Percentiles rank a stretch among this genome's conserved stretches.
These are phyloP conservation scores for Epipyxis sp. DNA, from an alignment of 108 stramenopile genomes.

Conservation along the genomic window DNA sequence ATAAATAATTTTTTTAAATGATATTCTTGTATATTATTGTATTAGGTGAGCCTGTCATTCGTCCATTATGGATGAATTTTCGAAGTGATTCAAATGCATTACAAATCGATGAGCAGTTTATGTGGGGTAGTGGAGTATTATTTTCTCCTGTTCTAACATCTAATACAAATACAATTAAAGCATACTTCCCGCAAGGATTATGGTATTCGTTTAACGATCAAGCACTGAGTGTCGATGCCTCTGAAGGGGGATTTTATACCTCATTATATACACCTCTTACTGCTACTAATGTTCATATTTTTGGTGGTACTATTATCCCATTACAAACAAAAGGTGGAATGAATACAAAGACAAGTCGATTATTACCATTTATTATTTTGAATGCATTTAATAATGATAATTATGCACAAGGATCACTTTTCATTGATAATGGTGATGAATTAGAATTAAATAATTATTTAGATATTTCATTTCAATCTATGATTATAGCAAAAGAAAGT, in stretches of 20 bases:
- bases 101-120: slow-evolving; percentile 33
- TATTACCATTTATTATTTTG: slow-evolving; percentile 2
- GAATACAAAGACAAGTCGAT: background rate
- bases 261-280: slow-evolving; percentile 18
- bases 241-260: background rate
- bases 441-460: background rate
- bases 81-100: background rate
- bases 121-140: slow-evolving; percentile 36
- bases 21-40: no score
- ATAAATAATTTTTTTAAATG: no score
- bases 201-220: slow-evolving; percentile 19
- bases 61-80: slow-evolving; percentile 34
- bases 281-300: slow-evolving; percentile 19
- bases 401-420: background rate
- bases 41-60: slow-evolving; percentile 22
- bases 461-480: background rate
- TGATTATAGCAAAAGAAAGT: background rate
- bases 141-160: slow-evolving; percentile 37
- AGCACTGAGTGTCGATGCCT: background rate
- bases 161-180: slow-evolving; percentile 26
- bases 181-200: slow-evolving; percentile 40
- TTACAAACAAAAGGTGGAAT: slow-evolving; percentile 1
- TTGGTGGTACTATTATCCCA: slow-evolving; percentile 11
- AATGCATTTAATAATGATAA: background rate
- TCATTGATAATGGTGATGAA: slow-evolving; percentile 14